These are phyloP conservation scores for Phyllosticta paracitricarpa DNA, from an alignment of 2,329 filamentous ascomycete species.

Conservation along the genomic window DNA sequence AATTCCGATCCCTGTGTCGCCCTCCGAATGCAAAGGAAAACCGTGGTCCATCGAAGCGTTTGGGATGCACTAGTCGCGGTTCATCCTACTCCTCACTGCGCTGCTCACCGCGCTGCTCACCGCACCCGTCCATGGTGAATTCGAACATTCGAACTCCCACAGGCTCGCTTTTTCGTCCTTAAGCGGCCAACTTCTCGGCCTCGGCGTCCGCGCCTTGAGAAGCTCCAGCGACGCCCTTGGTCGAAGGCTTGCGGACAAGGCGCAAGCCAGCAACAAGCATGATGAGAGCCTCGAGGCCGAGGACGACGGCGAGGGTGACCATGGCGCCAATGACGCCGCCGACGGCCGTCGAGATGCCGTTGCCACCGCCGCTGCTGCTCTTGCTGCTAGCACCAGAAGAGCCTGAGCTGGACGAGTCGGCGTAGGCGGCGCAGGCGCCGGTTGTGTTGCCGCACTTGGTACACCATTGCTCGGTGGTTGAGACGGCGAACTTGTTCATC, in stretches of 20 bases:
- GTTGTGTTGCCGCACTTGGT: conserved; percentile 61
- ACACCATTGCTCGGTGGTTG: conserved; percentile 62
- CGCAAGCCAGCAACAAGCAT: conserved; percentile 12
- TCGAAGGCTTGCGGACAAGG: conserved; percentile 5
- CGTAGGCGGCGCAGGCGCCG: conserved; percentile 50
- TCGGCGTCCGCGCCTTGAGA: neutral
- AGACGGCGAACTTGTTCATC: conserved; percentile 58
- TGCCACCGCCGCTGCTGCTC: conserved; percentile 16
- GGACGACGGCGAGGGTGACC: conserved; percentile 55
- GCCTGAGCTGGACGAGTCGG: conserved; percentile 16
- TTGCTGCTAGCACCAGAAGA: conserved; percentile 8
- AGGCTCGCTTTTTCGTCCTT: neutral
- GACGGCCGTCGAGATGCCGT: conserved; percentile 55
- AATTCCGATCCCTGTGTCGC: neutral
- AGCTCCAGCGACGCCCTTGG: neutral
- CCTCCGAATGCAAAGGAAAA: neutral
- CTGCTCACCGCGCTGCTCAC: neutral
- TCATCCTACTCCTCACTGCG: neutral
- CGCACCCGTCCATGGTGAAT: too few species aligned
- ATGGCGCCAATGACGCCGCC: conserved; percentile 71
- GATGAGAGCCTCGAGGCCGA: conserved; percentile 21
- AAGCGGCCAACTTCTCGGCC: neutral
- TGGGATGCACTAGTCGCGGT: neutral
- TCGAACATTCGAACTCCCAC: neutral
- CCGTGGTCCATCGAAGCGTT: neutral